Base-by-base conservation (phyloP, 805 yeast species). In the Metschnikowia similis region DNA sequence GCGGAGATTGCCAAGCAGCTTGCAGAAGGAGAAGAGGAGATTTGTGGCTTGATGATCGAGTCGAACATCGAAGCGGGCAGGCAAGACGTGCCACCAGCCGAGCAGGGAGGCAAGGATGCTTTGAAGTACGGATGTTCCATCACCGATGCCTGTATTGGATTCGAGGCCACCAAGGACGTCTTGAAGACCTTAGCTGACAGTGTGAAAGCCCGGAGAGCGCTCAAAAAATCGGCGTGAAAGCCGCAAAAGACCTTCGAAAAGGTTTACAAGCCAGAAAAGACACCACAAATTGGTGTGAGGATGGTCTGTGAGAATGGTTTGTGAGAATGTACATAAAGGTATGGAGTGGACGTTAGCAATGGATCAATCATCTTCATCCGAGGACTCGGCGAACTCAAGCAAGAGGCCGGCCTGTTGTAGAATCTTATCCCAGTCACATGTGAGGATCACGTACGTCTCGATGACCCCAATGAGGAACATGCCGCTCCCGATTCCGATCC, bases 1-100 rank as follows among this genome's bases (percentile, higher is more conserved):
- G 73, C 79, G 29, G 82, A 77, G 50, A 94, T 92, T 48, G 89
- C 92, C 45, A 82, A 81, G 58, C 98, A 94, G 73, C 76, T 92
- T 42, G 72, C 87, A 35, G 74, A 71, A 29, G 99, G 99, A 62
- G 96, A 89, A 68, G 79, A 81, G 47, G 74, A 74, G 52, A 83
- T 92, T 56, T 84, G 88, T 60, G 99, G 98, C 66, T 85, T 94
- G 50, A 92, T 92, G 99, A 89, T 92, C 63, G 99, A 92, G 76
- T 85, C 94, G 32, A 82, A 92, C 70, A 83, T 92, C 67, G 82
- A 83, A 64, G 97, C 87, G 70, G 99, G 99, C 60, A 85, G 84
- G 70, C 99, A 92, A 72, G 76, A 79, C 58, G 86, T 87, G 59
- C 90, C 95, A 46, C 72, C 81, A 11, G 55, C 53, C 3, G 70